These are phyloP conservation scores for Teratosphaeria zuluensis DNA, from an alignment of 2,329 filamentous ascomycete genomes.

Conservation along the genomic window DNA sequence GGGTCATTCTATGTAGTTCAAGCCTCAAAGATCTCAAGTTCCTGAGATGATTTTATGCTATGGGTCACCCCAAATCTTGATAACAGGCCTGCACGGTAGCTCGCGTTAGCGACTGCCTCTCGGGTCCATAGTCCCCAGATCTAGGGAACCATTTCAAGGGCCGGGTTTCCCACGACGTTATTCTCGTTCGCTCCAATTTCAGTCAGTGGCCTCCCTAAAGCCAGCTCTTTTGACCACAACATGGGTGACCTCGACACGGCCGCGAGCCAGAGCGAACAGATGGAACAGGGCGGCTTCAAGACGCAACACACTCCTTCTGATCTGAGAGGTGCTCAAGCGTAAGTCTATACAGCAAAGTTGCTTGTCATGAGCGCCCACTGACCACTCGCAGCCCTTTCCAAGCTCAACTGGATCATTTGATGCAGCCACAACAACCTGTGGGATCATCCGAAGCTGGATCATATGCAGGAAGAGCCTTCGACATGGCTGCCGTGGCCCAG, in stretches of 20 bases:
- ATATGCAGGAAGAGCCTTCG: constrained; percentile 4
- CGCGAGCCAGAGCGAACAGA: not conserved
- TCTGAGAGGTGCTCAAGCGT: not conserved
- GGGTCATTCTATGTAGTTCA: not conserved
- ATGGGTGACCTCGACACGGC: constrained; percentile 1
- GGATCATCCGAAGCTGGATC: not conserved
- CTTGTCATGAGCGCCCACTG: not conserved
- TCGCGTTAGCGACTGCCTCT: not conserved
- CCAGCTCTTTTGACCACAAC: not conserved
- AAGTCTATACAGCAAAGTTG: not conserved
- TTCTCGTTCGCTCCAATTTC: not conserved
- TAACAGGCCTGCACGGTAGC: not conserved
- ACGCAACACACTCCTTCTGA: not conserved
- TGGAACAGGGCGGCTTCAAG: not conserved
- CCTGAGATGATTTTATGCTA: not conserved
- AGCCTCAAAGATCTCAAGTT: not conserved
- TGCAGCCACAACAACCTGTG: not conserved
- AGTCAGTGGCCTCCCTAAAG: not conserved
- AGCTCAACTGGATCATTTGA: constrained; percentile 7
- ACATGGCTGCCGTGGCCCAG: constrained; percentile 7
- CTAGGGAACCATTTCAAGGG: not conserved
- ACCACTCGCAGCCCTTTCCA: constrained; percentile 6
- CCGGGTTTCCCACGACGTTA: not conserved
- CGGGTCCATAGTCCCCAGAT: not conserved
- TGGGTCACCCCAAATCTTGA: not conserved